Conservation (phyloP, 2,329 filamentous ascomycete species). For the Ascochyta viciae-villosae region DNA sequence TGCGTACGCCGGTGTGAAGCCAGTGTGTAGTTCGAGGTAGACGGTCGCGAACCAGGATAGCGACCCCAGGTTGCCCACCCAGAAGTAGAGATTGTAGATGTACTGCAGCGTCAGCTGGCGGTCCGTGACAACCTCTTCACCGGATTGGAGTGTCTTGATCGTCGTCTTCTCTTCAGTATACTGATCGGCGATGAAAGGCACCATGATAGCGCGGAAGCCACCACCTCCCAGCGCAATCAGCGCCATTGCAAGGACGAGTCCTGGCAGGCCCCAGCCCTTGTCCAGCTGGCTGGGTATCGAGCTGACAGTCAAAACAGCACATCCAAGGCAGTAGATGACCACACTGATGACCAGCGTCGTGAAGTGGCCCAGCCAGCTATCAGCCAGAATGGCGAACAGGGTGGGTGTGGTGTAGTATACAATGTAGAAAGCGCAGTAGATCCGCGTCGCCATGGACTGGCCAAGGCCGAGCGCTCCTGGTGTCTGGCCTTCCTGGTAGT, state of each 20-base stretch:
- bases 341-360: constrained; percentile 45
- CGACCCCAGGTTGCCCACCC: constrained; percentile 68
- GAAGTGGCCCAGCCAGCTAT: constrained; percentile 51
- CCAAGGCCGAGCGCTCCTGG: constrained; percentile 44
- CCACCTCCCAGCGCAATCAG: constrained; percentile 51
- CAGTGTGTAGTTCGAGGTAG: constrained; percentile 70
- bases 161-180: constrained; percentile 33
- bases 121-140: constrained; percentile 46
- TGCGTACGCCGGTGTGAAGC: constrained; percentile 71
- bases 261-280: constrained; percentile 35
- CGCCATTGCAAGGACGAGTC: constrained; percentile 39
- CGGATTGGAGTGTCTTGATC: constrained; percentile 31
- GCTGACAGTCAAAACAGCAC: constrained; percentile 29
- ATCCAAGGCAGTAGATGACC: constrained; percentile 37
- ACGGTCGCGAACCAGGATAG: constrained; percentile 69
- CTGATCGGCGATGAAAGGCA: constrained; percentile 49
- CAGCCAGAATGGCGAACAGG: constrained; percentile 47
- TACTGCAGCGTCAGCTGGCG: constrained; percentile 46
- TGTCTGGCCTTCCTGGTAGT: constrained; percentile 38
- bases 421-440: constrained; percentile 65
- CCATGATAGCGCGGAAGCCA: constrained; percentile 45
- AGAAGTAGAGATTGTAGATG: constrained; percentile 52
- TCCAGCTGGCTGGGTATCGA: constrained; percentile 27
- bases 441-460: constrained; percentile 55
- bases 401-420: constrained; percentile 54